Evolutionary conservation across 2,329 filamentous ascomycete species (phyloP).

Genomic region (Penicillium rolfsii): DNA sequence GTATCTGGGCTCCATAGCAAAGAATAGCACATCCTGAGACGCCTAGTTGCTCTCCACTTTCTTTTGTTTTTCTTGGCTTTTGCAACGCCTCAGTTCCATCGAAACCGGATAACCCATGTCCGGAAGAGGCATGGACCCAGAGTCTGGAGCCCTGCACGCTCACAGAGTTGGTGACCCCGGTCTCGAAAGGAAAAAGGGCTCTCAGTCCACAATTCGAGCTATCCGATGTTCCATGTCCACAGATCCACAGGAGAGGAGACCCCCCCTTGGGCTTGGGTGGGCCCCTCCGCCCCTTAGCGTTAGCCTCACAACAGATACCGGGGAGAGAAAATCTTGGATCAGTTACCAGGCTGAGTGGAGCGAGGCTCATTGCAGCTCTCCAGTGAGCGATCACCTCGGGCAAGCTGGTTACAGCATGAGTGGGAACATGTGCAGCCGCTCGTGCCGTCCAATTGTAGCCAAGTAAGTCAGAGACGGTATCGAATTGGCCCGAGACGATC

Average conservation of each 20-base stretch:
- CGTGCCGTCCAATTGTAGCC: conserved; percentile 20
- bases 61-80: neutral
- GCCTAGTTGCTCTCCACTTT: conserved; percentile 14
- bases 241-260: neutral
- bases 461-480: conserved; percentile 21
- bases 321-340: neutral
- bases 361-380: conserved; percentile 10
- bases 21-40: conserved; percentile 2
- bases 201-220: conserved; percentile 28
- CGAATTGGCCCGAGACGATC: conserved; percentile 11
- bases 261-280: neutral
- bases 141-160: conserved; percentile 9
- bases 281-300: neutral
- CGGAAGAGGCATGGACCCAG: neutral
- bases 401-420: conserved; percentile 19
- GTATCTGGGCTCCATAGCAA: neutral
- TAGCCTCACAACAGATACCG: neutral
- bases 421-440: conserved; percentile 19
- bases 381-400: neutral
- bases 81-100: conserved; percentile 8
- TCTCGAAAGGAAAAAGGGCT: conserved; percentile 15
- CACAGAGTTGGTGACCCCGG: conserved; percentile 22
- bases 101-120: conserved; percentile 3
- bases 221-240: conserved; percentile 13
- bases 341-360: conserved; percentile 5